Base-by-base conservation (phyloP, 371 early-diverging fungal genomes). In the Syncephalis fuscata region DNA sequence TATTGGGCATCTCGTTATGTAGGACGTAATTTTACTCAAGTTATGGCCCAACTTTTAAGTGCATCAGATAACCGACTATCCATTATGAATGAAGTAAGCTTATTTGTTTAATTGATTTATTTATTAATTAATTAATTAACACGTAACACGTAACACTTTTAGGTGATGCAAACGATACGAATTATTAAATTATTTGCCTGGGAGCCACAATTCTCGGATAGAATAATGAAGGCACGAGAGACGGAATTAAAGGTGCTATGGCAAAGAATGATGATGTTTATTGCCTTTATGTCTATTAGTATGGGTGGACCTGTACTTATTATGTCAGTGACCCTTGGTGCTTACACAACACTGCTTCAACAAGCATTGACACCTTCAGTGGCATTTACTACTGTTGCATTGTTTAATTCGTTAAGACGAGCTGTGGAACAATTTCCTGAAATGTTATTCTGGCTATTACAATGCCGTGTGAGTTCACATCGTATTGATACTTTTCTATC, bases 141-240 rank as follows among this genome's bases (percentile, higher is more conserved):
- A 17, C 15, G 19, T 49, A 65, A 36, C 60, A 55, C 41, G n/a
- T n/a, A n/a, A n/a, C n/a, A n/a, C n/a, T n/a, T n/a, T n/a, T 77
- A 85, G 59, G 24, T 78, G 15, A 51, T 80, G 5, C 71, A 74
- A 52, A 76, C 75, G 8, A 76, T 80, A 45, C 74, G 78, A n/a
- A 73, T 76, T 51, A 74, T 80, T 59, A 80, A 80, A 48, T 77
- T 76, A 47, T 77, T 77, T 63, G 78, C 78, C 21, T 80, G 78
- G 70, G 79, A 78, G 45, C n/a, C 49, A 24, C 69, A 65, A 1
- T 78, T 76, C 65, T 62, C 61, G 22, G 55, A 66, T 46, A 65
- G 67, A 8, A 60, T 76, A 17, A 50, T 62, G 37, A 62, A 64
- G 45, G 61, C 71, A 1, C 58, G 78, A 59, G 60, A 57, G 3